Evolutionary conservation across 106 monocot species (phyloP).

Genomic region (Chionographis japonica): DNA sequence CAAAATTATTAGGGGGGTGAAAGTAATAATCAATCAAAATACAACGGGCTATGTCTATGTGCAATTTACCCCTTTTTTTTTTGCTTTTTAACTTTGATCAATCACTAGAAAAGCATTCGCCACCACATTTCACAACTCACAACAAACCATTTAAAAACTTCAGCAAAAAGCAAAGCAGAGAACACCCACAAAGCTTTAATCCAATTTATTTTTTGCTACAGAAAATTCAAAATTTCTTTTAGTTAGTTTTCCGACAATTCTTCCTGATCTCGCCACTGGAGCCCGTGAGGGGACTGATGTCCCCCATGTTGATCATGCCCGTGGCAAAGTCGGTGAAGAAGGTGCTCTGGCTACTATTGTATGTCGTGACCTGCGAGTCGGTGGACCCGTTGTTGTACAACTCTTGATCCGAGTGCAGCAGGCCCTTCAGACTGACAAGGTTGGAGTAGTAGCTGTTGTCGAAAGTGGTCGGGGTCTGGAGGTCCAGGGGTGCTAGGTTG

Average conservation of each 20-base stretch:
- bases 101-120: too few relatives aligned
- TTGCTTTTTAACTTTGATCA: too few relatives aligned
- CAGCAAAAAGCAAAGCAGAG: too few relatives aligned
- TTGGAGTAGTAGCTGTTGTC: conserved; percentile 64
- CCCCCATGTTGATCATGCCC: conserved; percentile 72
- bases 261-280: conserved; percentile 59
- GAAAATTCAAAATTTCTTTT: not conserved
- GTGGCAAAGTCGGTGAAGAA: conserved; percentile 52
- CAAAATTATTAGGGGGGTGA: too few relatives aligned
- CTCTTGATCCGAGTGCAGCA: conserved; percentile 76
- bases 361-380: conserved; percentile 45
- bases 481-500: conserved; percentile 56
- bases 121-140: too few relatives aligned
- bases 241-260: conserved; percentile 63
- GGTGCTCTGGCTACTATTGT: conserved; percentile 15
- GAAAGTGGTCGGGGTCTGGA: conserved; percentile 44
- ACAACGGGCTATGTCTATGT: too few relatives aligned
- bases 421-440: conserved; percentile 41
- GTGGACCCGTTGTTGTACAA: conserved; percentile 56
- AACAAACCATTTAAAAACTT: too few relatives aligned
- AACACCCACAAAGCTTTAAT: too few relatives aligned
- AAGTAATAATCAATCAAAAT: too few relatives aligned
- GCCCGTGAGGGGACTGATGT: conserved; percentile 58
- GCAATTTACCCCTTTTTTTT: too few relatives aligned
- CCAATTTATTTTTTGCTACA: too few relatives aligned